phyloP scores from a whole-genome alignment of 75 land plant species.

The Cupressus sempervirens region DNA sequence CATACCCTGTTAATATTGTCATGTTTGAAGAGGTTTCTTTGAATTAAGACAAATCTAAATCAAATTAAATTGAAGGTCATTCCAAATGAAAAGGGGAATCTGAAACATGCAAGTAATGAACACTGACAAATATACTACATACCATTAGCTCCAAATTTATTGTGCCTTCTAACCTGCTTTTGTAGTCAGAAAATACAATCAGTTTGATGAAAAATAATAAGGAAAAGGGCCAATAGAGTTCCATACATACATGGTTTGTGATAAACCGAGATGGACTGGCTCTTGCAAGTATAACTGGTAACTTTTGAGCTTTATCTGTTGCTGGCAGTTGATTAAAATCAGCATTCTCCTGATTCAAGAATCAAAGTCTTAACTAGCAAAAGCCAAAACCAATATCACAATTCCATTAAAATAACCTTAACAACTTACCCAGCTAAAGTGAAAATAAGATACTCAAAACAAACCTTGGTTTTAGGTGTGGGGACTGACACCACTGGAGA shows the following conservation, averaged over 20 bases:
- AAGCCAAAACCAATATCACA: neutral
- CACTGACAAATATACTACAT: neutral
- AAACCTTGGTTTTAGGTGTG: conserved; percentile 54
- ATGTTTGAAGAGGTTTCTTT: neutral
- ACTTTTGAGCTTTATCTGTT: conserved; percentile 45
- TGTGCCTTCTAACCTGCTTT: conserved; percentile 2
- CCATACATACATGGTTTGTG: conserved; percentile 38
- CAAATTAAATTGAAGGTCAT: neutral
- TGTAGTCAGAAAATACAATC: neutral
- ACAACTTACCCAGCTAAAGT: neutral
- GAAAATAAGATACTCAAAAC: neutral
- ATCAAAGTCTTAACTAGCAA: neutral
- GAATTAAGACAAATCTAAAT: neutral
- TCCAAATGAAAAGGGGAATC: neutral
- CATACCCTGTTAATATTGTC: conserved; percentile 2
- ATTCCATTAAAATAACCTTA: neutral
- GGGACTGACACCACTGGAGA: conserved; percentile 37
- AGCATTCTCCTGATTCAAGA: conserved; percentile 38
- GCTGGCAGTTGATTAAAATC: conserved; percentile 36
- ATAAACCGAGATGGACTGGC: conserved; percentile 54
- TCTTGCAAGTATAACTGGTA: conserved; percentile 75
- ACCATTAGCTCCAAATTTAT: conserved; percentile 10
- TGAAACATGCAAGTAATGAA: neutral
- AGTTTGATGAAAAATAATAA: neutral
- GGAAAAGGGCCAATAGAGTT: neutral